Base-by-base conservation (phyloP, 768 basidiomycete species). In the Macrolepiota dolichaula region DNA sequence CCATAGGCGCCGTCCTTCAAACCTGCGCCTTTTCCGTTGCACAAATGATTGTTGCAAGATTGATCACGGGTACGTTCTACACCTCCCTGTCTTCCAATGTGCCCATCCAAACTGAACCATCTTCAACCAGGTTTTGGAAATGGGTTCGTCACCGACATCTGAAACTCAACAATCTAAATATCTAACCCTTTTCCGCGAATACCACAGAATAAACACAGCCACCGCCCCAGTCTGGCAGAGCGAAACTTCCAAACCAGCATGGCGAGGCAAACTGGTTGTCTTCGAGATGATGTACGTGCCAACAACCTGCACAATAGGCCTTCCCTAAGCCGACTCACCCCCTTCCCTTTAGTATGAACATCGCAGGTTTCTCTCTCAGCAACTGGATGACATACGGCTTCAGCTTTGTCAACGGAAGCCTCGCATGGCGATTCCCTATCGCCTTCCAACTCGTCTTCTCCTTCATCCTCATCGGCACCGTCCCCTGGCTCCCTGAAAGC, bases 311-410 rank as follows among this genome's bases (percentile, higher is more conserved):
- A n/a, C n/a, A n/a, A n/a, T n/a, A n/a, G n/a, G n/a, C n/a, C n/a
- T n/a, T n/a, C 52, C 12, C 27, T 29, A 3, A 51, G 55, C 55
- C 53, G 51, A 17, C 3, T 4, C 7, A 2, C n/a, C n/a, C n/a
- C n/a, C n/a, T n/a, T 24, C 17, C 11, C 24, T 25, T 51, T 52
- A 81, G 80, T 37, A 80, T 81, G 78, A 81, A 81, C 62, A 78
- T 81, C 42, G 81, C 78, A 7, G 81, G 79, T 0, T 82, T 82
- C 62, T 81, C 80, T 1, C 64, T 81, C 44, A 80, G 78, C 59
- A 81, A 82, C 61, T 82, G 81, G 81, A 79, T 82, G 77, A 82
- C 81, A 0, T 82, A 82, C 62, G 78, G 79, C 10, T 79, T 81
- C 65, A 81, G 79, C 65, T 82, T 77, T 64, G 63, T 76, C n/a